Evolutionary conservation across 805 yeast genomes (phyloP).

Genomic region (Cyberlindnera subsufficiens): DNA sequence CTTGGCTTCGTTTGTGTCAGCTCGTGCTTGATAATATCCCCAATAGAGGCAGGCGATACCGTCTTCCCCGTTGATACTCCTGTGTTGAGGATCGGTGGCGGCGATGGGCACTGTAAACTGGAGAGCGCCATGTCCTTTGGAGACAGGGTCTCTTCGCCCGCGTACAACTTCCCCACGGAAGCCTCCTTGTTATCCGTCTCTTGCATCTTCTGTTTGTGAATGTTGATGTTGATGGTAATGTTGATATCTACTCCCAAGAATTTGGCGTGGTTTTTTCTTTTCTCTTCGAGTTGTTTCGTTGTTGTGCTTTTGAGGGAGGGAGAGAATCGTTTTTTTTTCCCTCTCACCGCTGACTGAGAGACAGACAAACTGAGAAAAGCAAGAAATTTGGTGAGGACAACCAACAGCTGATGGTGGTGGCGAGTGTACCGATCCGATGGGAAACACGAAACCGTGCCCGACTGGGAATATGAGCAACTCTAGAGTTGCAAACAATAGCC

Average conservation of each 20-base stretch:
- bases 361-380: no score
- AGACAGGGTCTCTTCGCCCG: constrained; percentile 19
- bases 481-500: no score
- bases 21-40: constrained; percentile 18
- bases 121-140: constrained; percentile 56
- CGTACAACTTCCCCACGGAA: constrained; percentile 1
- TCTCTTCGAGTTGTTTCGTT: neutral
- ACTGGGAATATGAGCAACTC: no score
- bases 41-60: constrained; percentile 21
- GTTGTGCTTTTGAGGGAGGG: neutral
- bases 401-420: no score
- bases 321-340: no score
- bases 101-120: constrained; percentile 59
- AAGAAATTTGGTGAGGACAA: no score
- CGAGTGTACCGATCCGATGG: no score
- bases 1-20: neutral
- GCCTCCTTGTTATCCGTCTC: neutral
- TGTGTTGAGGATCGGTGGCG: constrained; percentile 58
- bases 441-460: no score
- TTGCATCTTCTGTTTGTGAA: neutral
- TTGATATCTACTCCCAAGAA: no score
- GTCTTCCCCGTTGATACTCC: constrained; percentile 20
- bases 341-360: no score
- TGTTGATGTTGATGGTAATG: neutral
- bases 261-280: neutral